phyloP scores from a whole-genome alignment of 1,284 basidiomycete genomes.

The Fomitopsis schrenkii region DNA sequence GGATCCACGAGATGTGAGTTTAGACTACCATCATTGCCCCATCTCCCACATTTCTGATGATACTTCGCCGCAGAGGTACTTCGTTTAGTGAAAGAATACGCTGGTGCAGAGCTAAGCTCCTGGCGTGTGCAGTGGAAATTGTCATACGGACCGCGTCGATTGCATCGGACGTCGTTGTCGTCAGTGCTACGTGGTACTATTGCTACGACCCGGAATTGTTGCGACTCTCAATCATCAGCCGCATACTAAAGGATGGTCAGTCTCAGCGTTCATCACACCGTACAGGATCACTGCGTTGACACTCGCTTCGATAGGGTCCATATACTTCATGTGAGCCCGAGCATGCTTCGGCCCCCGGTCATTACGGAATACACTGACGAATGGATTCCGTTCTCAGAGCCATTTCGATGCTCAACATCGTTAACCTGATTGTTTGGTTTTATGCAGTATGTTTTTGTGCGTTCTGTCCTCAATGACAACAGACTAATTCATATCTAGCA shows the following conservation, averaged over 20 bases:
- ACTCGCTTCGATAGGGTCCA: background rate
- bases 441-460: background rate
- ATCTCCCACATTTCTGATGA: background rate
- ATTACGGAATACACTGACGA: too few species aligned
- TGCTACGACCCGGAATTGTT: background rate
- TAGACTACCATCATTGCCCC: background rate
- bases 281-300: too few species aligned
- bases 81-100: background rate
- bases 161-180: background rate
- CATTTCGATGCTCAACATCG: background rate
- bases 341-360: too few species aligned
- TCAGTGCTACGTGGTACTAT: background rate
- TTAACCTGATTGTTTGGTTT: background rate
- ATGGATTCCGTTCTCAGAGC: background rate
- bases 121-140: background rate
- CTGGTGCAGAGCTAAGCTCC: background rate
- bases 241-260: background rate
- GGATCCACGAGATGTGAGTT: background rate
- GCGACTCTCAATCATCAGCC: background rate
- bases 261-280: background rate
- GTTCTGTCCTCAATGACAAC: too few species aligned
- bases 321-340: background rate
- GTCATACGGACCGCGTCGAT: background rate
- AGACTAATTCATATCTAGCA: background rate
- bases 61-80: background rate